Conservation (phyloP, 2,329 filamentous ascomycete species). For the Sarocladium strictum region DNA sequence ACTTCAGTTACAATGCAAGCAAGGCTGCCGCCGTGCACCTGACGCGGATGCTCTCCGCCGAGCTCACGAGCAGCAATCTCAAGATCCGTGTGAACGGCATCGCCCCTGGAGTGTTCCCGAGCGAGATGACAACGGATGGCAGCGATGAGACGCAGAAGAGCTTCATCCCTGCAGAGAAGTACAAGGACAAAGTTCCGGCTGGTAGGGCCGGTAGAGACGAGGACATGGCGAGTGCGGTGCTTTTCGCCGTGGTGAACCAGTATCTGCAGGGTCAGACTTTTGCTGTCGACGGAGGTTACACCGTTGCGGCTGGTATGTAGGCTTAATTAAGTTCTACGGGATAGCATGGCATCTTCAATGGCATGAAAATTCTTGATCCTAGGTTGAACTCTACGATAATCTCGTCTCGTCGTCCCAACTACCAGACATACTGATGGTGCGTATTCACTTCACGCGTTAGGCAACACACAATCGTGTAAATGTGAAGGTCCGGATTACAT, state of each 20-base stretch:
- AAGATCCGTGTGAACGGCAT: slow-evolving; percentile 67
- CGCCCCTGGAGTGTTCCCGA: slow-evolving; percentile 64
- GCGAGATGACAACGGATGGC: slow-evolving; percentile 61
- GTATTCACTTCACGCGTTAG: too few species aligned
- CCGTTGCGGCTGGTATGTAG: slow-evolving; percentile 30
- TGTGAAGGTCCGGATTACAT: too few species aligned
- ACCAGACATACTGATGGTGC: too few species aligned
- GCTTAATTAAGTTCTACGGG: too few species aligned
- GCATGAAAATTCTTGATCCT: too few species aligned
- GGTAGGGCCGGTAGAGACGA: slow-evolving; percentile 62
- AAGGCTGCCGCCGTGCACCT: slow-evolving; percentile 63
- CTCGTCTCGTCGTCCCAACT: too few species aligned
- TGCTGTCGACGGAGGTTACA: slow-evolving; percentile 39
- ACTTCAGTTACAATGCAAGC: slow-evolving; percentile 57
- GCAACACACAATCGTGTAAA: too few species aligned
- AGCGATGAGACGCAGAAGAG: slow-evolving; percentile 50
- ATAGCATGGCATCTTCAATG: too few species aligned
- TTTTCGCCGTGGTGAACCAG: slow-evolving; percentile 44
- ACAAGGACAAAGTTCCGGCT: slow-evolving; percentile 56
- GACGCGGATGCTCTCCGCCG: slow-evolving; percentile 56
- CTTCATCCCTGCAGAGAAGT: slow-evolving; percentile 49
- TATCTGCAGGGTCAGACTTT: slow-evolving; percentile 38
- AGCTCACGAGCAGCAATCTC: slow-evolving; percentile 52
- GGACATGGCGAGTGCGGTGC: slow-evolving; percentile 63
- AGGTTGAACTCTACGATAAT: too few species aligned